Percentiles rank a stretch among this genome's conserved stretches.
Conservation (phyloP, 2,329 filamentous ascomycete species). For the Coniochaeta prunicola region DNA sequence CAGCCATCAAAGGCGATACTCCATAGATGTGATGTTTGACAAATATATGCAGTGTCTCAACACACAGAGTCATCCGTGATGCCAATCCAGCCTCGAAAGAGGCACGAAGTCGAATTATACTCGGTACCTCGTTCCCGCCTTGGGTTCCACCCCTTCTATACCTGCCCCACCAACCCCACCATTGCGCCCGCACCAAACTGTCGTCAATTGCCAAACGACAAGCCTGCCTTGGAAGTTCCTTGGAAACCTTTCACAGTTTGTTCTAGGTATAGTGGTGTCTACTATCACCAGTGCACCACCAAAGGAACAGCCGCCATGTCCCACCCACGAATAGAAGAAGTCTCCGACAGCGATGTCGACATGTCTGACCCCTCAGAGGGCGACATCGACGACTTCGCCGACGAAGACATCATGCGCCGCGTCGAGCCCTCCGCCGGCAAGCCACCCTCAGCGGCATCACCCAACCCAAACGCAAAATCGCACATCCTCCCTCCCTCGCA, state of each 20-base stretch:
- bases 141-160: too few relatives aligned
- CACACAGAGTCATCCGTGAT: not conserved
- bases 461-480: not conserved
- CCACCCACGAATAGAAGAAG: slow-evolving; percentile 85
- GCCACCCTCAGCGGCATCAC: slow-evolving; percentile 15
- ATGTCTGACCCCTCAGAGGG: slow-evolving; percentile 80
- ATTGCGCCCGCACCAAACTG: not conserved
- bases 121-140: not conserved
- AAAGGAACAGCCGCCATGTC: slow-evolving; percentile 53
- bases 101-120: not conserved
- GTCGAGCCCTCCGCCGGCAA: slow-evolving; percentile 19
- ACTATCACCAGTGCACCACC: slow-evolving; percentile 13
- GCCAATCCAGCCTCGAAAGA: not conserved
- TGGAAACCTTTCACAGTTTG: too few relatives aligned
- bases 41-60: not conserved
- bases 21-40: too few relatives aligned
- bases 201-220: not conserved
- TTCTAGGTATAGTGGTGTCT: not conserved
- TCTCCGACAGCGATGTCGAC: slow-evolving; percentile 70
- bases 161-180: not conserved
- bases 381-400: slow-evolving; percentile 62
- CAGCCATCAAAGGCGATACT: too few relatives aligned
- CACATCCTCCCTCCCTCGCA: slow-evolving; percentile 8
- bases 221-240: not conserved
- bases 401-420: slow-evolving; percentile 48